phyloP scores from a whole-genome alignment of 768 basidiomycete genomes.

The Xanthoconium stramineum region DNA sequence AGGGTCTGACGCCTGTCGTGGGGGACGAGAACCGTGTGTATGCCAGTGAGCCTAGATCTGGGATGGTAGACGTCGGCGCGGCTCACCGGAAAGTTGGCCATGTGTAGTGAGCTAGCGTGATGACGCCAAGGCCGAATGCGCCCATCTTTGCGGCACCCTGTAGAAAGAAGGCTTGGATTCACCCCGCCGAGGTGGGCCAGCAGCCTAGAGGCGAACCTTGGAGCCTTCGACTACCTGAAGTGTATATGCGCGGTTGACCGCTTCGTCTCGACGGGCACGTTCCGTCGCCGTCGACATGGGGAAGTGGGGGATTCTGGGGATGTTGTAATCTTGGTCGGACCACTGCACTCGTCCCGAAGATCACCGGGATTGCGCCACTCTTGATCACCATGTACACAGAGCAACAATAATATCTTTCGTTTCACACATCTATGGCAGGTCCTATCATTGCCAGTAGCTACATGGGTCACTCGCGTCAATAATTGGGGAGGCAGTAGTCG shows the following conservation, averaged over 20 bases:
- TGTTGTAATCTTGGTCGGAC: not conserved
- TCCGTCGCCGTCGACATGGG: constrained; percentile 24
- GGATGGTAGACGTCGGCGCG: not conserved
- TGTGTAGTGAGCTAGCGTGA: constrained; percentile 60
- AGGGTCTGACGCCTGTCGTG: constrained; percentile 67
- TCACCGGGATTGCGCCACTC: not conserved
- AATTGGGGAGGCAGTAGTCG: no score
- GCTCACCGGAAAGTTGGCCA: constrained; percentile 72
- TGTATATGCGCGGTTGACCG: constrained; percentile 55
- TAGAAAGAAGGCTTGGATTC: not conserved
- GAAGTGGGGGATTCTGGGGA: not conserved
- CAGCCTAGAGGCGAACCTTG: constrained; percentile 39
- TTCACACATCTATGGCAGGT: not conserved
- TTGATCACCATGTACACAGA: no score
- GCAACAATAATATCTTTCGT: not conserved
- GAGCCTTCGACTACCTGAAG: constrained; percentile 59
- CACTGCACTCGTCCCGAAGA: not conserved
- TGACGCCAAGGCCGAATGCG: constrained; percentile 55
- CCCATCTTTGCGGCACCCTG: constrained; percentile 56
- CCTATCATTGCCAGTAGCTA: not conserved
- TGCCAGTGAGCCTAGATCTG: not conserved
- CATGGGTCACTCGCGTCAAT: no score
- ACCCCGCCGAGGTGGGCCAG: no score
- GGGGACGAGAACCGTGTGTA: not conserved
- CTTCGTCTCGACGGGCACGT: constrained; percentile 46